Evolutionary conservation across 1,139 yeast genomes (phyloP).

Genomic region (Pichia sp.): DNA sequence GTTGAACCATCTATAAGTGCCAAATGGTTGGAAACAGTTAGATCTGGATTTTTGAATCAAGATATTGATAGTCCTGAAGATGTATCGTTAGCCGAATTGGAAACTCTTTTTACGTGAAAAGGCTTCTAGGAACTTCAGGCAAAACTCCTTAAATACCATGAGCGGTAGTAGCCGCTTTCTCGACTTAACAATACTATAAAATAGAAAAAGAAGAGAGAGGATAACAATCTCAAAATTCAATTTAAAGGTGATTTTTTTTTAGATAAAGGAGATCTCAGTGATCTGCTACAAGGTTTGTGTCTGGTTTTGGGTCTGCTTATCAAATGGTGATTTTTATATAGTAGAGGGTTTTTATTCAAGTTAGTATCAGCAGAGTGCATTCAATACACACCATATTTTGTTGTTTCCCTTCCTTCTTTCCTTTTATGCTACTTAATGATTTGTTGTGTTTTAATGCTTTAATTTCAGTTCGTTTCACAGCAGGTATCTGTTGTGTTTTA

Average conservation of each 20-base stretch:
- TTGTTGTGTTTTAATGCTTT: slow-evolving; percentile 17
- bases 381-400: background rate
- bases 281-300: slow-evolving; percentile 3
- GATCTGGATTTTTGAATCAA: slow-evolving; percentile 69
- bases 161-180: background rate
- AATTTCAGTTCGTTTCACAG: slow-evolving; percentile 12
- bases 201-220: background rate
- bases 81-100: slow-evolving; percentile 66
- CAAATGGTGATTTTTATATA: slow-evolving; percentile 10
- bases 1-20: slow-evolving; percentile 40
- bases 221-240: background rate
- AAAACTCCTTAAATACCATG: slow-evolving; percentile 9
- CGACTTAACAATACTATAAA: background rate
- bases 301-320: slow-evolving; percentile 12
- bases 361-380: slow-evolving; percentile 1
- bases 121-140: slow-evolving; percentile 1
- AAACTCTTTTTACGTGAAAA: slow-evolving; percentile 49
- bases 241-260: background rate
- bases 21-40: slow-evolving; percentile 65
- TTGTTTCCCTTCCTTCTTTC: slow-evolving; percentile 2
- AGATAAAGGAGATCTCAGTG: background rate
- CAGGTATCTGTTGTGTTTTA: slow-evolving; percentile 1
- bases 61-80: slow-evolving; percentile 78
- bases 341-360: slow-evolving; percentile 3
- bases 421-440: slow-evolving; percentile 12